Base-by-base conservation (phyloP, 2,329 filamentous ascomycete genomes). In the Nemania diffusa region DNA sequence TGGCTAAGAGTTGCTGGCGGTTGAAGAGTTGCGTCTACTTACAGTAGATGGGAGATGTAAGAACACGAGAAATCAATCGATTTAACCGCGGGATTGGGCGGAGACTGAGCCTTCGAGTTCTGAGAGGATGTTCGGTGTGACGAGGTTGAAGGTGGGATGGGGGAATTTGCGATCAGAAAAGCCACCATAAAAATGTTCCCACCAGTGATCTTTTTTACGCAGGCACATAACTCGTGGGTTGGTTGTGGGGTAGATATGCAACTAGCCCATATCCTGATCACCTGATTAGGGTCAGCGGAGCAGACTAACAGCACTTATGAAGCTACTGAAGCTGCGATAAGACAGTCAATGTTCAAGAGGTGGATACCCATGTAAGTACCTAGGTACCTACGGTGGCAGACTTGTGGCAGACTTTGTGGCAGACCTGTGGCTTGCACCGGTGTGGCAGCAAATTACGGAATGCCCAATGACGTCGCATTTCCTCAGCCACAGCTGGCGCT, bases 61-160 rank as follows among this genome's bases (percentile, higher is more conserved):
- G 90, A 94, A 94, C 92, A 91, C 87, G 92, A 94, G 92, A 91
- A 87, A 85, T 94, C 95, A 98, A 98, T 98, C 95, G 90, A 91
- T 97, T 98, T 97, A 97, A 97, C 95, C 95, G 94, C 92, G 83
- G 83, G 78, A 83, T 90, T 92, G 90, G 88, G 92, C 94, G 95
- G 95, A 97, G 95, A 98, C 95, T 97, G 95, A 97, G 88, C 91
- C 94, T 93, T 96, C 93, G 88, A 93, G 93, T 97, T 91, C 92
- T 88, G 79, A 78, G 77, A 79, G 64, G 69, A 65, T 57, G 57
- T 75, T 73, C 66, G 71, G 73, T 69, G 60, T 75, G 68, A 74
- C 68, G 68, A 73, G 77, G 74, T 78, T 75, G 76, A 74, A 73
- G 73, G 71, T 73, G 75, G 74, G 74, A 69, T 72, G 64, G 64